Evolutionary conservation across 352 stramenopile genomes (phyloP).

Genomic region (Phytophthora foliorum): DNA sequence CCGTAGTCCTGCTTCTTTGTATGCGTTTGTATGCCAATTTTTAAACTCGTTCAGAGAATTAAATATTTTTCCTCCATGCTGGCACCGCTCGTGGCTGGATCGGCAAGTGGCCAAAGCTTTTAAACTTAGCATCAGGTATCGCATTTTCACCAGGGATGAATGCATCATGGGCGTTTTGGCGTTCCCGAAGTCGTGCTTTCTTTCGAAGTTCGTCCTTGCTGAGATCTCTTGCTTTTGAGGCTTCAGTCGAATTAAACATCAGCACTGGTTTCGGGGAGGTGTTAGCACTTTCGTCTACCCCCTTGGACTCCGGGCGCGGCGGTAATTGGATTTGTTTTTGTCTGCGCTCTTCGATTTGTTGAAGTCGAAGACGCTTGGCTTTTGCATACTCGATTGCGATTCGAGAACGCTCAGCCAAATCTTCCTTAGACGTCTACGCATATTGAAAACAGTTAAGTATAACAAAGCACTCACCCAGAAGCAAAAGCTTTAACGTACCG

Average conservation of each 20-base stretch:
- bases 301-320: constrained; percentile 46
- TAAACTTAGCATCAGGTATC: constrained; percentile 66
- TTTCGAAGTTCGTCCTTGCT: constrained; percentile 61
- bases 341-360: constrained; percentile 49
- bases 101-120: constrained; percentile 74
- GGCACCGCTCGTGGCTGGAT: constrained; percentile 71
- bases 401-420: constrained; percentile 59
- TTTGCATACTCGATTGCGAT: constrained; percentile 70
- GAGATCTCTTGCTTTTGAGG: constrained; percentile 57
- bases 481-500: constrained; percentile 29
- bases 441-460: constrained; percentile 2
- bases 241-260: constrained; percentile 59
- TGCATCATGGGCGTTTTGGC: constrained; percentile 61
- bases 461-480: neutral
- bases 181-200: constrained; percentile 44
- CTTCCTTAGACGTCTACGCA: constrained; percentile 50
- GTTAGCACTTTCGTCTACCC: constrained; percentile 11
- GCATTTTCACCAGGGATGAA: constrained; percentile 60
- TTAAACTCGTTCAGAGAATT: constrained; percentile 11
- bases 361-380: constrained; percentile 54
- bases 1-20: constrained; percentile 11
- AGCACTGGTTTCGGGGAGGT: constrained; percentile 18
- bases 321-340: constrained; percentile 52
- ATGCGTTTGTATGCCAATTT: neutral
- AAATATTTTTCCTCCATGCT: constrained; percentile 70